Base-by-base conservation (phyloP, 1,139 yeast genomes). In the Yamadazyma triangularis region DNA sequence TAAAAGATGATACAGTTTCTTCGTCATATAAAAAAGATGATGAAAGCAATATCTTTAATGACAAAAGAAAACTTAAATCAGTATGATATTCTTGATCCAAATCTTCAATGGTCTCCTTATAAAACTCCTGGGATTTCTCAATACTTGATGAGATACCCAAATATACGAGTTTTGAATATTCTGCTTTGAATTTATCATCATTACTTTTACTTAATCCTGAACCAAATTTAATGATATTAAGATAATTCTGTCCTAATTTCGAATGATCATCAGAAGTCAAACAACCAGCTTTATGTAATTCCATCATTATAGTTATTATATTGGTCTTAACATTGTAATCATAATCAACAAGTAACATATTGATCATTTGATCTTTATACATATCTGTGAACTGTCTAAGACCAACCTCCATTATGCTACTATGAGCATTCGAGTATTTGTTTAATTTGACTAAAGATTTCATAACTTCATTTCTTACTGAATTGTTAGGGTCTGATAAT, bases 351-450 rank as follows among this genome's bases (percentile, higher is more conserved):
- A 42, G 48, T 24, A 54, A 41, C 69, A 87, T 82, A 33, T 79
- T 80, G 12, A 84, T 59, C 15, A 88, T 52, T 45, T 86, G 79
- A 4, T 59, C 56, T 44, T 80, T 77, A 50, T 80, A 84, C 35
- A 84, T 60, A 36, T 81, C 87, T 4, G 87, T 75, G 50, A 86
- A 85, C 42, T 79, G 86, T 34, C 86, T 67, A 28, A 82, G 64
- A 0, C 80, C 80, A 14, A 59, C 45, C 16, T 55, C 50, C 36
- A 56, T 42, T 15, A 44, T 42, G n/a, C 41, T 42, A 13, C 38
- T 38, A 14, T 43, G 34, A 8, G 41, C 32, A 14, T 47, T 41
- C 13, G 45, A 39, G 15, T 33, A 56, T 32, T 62, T 70, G 41
- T 72, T 77, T 19, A 78, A 46, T 39, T 64, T 75, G 3, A 73